These are phyloP conservation scores for Sporisorium iseilematis-ciliati DNA, from an alignment of 1,284 basidiomycete genomes.

Conservation along the genomic window DNA sequence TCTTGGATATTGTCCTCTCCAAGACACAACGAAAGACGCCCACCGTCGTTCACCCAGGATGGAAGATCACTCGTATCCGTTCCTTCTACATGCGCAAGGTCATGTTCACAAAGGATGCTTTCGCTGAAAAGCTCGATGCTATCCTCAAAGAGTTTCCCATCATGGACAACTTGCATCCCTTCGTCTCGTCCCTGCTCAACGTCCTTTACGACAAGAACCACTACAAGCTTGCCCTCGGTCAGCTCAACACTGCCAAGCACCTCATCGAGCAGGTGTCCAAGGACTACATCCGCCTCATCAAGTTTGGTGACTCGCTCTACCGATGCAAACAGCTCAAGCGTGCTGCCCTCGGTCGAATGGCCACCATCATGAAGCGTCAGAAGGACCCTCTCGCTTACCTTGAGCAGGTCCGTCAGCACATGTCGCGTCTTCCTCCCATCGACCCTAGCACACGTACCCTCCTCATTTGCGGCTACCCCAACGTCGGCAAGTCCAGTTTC, in stretches of 20 bases:
- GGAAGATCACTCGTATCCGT: slow-evolving; percentile 95
- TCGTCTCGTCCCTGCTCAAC: slow-evolving; percentile 68
- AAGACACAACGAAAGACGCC: slow-evolving; percentile 97
- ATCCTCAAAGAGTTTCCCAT: slow-evolving; percentile 93
- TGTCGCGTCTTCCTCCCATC: slow-evolving; percentile 69
- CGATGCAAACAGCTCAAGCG: slow-evolving; percentile 70
- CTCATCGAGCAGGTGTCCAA: slow-evolving; percentile 70
- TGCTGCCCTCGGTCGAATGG: slow-evolving; percentile 69
- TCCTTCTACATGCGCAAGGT: slow-evolving; percentile 98
- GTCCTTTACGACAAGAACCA: slow-evolving; percentile 70
- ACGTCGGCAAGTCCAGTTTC: slow-evolving; percentile 69
- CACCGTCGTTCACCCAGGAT: slow-evolving; percentile 83
- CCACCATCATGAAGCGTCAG: slow-evolving; percentile 69
- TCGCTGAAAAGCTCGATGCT: slow-evolving; percentile 93
- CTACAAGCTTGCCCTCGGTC: slow-evolving; percentile 69
- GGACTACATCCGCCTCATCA: slow-evolving; percentile 69
- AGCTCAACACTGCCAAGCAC: slow-evolving; percentile 69
- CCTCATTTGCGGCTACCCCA: slow-evolving; percentile 69
- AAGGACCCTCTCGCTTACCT: slow-evolving; percentile 69
- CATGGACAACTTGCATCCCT: slow-evolving; percentile 66
- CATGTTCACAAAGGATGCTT: slow-evolving; percentile 97
- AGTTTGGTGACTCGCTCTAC: slow-evolving; percentile 69
- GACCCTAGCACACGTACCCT: slow-evolving; percentile 67
- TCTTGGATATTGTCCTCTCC: slow-evolving; percentile 92
- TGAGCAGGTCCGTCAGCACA: slow-evolving; percentile 69